Evolutionary conservation across 2,329 filamentous ascomycete species (phyloP).

Genomic region (Nothomitra cinnamomea): DNA sequence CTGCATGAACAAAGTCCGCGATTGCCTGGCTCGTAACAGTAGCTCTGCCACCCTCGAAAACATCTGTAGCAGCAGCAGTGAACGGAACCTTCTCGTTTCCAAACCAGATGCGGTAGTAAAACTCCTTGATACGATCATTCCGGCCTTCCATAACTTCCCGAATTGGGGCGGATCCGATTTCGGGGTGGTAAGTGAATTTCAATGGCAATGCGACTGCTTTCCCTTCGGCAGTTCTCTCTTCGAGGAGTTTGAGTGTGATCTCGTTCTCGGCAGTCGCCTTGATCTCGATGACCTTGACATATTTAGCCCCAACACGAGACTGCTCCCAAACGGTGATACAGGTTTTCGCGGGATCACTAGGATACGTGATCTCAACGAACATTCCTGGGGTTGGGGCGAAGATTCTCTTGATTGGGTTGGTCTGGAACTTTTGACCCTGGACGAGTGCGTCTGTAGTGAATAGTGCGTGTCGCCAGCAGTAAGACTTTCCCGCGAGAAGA

Average conservation of each 20-base stretch:
- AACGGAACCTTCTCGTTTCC: conserved; percentile 71
- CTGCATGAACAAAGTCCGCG: conserved; percentile 97
- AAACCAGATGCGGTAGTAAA: conserved; percentile 98
- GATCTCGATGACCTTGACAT: conserved; percentile 76
- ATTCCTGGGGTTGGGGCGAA: conserved; percentile 75
- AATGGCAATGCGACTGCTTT: conserved; percentile 70
- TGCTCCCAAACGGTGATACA: conserved; percentile 78
- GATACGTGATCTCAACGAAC: conserved; percentile 72
- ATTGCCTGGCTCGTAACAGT: conserved; percentile 84
- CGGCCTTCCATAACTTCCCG: conserved; percentile 89
- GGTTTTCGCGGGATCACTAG: conserved; percentile 69
- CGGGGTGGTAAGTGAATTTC: conserved; percentile 83
- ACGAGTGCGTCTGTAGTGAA: conserved; percentile 88
- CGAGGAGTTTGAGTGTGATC: conserved; percentile 79
- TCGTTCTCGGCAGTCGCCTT: conserved; percentile 53
- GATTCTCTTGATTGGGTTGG: conserved; percentile 84
- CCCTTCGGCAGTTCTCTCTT: conserved; percentile 75
- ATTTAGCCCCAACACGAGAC: conserved; percentile 60
- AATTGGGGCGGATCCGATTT: conserved; percentile 94
- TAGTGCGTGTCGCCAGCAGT: conserved; percentile 89
- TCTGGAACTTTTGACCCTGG: conserved; percentile 92
- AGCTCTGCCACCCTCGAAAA: conserved; percentile 77
- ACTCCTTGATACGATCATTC: conserved; percentile 97
- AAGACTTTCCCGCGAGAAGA: conserved; percentile 66
- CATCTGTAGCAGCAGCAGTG: conserved; percentile 66